Base-by-base conservation (phyloP, 148 eudicot genomes). In the Amaranthus hypochondriacus region DNA sequence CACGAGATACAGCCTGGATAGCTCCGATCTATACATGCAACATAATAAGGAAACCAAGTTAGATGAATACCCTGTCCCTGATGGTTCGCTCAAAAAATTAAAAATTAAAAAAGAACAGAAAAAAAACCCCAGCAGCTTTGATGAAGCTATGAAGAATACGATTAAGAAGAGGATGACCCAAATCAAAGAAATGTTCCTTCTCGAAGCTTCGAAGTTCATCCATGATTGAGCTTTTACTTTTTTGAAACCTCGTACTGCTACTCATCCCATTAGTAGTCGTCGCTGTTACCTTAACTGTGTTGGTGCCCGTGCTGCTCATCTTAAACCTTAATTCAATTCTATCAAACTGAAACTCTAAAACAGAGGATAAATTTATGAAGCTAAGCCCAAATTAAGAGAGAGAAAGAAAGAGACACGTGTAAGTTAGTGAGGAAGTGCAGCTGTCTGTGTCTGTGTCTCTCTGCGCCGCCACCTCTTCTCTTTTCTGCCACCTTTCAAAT, bases 111-210 rank as follows among this genome's bases (percentile, higher is more conserved):
- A 49, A 51, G 18, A 2, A 14, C n/a, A n/a, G 18, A 50, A 75
- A 42, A 50, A 6, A 5, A n/a, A 91, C 98, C 74, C 96, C 92
- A 18, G 98, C 97, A 43, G 97, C 96, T 70, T 86, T 94, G 77
- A 89, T 73, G 62, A 94, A 94, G 82, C 85, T 82, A 52, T 88
- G 86, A 47, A 89, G 87, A 64, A 94, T 75, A 71, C 98, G 97
- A 70, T 94, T 94, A 48, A 94, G 91, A 39, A 94, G 92, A 74
- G 97, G 98, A 54, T 94, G 97, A 48, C 97, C 97, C 10, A 94
- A 82, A 75, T 91, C 97, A 58, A 91, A 86, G 65, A 75, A 74
- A 3, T 84, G 81, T 0, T 87, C 90, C 65, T 84, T 89, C 73
- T 88, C 83, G 53, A 87, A 91, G 66, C 82, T 77, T 3, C 79